Conservation (phyloP, 73 alveolate genomes). For the Paramecium bursaria region DNA sequence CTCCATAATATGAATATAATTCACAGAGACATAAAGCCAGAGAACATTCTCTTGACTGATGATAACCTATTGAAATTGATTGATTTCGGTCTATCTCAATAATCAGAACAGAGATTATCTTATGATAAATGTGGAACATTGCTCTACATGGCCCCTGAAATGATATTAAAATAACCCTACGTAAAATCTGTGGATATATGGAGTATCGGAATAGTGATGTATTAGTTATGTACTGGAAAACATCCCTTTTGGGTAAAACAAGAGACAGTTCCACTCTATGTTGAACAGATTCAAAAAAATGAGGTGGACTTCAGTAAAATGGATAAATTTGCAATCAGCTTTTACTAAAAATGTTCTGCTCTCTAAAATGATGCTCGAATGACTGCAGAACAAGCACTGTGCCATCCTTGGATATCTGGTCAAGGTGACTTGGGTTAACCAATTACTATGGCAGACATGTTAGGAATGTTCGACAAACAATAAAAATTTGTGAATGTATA, state of each 20-base stretch:
- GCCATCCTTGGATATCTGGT: conserved; percentile 52
- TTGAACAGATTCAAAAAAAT: neutral
- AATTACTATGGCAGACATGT: conserved; percentile 27
- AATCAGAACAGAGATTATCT: conserved; percentile 29
- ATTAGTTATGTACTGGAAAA: neutral
- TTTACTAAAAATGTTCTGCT: conserved; percentile 37
- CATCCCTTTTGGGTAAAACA: conserved; percentile 32
- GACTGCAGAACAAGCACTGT: conserved; percentile 31
- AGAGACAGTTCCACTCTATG: neutral
- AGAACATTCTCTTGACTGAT: neutral
- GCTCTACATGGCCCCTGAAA: conserved; percentile 56
- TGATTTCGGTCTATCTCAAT: conserved; percentile 41
- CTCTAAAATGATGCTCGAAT: conserved; percentile 25
- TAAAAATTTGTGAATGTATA: too few relatives aligned
- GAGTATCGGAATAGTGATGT: conserved; percentile 45
- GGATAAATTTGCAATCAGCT: neutral
- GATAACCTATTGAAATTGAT: conserved; percentile 15
- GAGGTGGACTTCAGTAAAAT: neutral
- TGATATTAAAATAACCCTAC: conserved; percentile 39
- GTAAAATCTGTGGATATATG: conserved; percentile 49
- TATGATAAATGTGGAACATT: conserved; percentile 60
- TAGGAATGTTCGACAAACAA: neutral
- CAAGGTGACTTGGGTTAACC: conserved; percentile 48
- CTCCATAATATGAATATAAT: too few relatives aligned
- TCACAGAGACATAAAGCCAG: too few relatives aligned